Conservation (phyloP, 2,329 filamentous ascomycete genomes). For the Dactylonectria macrodidyma region DNA sequence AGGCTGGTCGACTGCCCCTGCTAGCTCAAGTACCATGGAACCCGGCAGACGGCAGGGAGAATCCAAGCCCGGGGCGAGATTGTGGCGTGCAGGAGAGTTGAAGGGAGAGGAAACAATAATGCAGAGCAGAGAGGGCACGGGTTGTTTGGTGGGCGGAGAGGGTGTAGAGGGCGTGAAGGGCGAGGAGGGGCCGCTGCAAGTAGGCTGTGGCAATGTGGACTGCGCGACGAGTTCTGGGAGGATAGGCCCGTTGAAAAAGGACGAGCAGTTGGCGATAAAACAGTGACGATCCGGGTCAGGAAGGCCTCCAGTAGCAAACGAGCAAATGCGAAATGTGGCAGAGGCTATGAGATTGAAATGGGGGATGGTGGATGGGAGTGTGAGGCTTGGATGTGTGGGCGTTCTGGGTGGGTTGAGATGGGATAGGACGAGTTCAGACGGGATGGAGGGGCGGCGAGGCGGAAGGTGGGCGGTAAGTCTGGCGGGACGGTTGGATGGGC, state of each 20-base stretch:
- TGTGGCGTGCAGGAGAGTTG: constrained; percentile 35
- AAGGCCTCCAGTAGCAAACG: constrained; percentile 39
- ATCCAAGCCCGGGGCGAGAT: constrained; percentile 34
- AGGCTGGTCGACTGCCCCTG: constrained; percentile 42
- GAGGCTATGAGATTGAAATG: constrained; percentile 32
- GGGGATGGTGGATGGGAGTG: constrained; percentile 5
- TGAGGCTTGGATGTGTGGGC: constrained; percentile 26
- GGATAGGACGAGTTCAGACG: constrained; percentile 5
- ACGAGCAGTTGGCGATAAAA: constrained; percentile 1
- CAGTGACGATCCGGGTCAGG: constrained; percentile 10
- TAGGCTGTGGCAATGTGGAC: constrained; percentile 12
- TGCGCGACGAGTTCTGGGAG: constrained; percentile 6
- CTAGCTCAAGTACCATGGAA: constrained; percentile 35
- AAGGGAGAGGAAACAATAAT: constrained; percentile 20
- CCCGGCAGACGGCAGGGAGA: constrained; percentile 34
- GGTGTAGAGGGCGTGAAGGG: background rate
- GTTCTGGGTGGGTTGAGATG: constrained; percentile 36
- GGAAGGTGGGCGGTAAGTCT: constrained; percentile 40
- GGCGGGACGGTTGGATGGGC: constrained; percentile 1
- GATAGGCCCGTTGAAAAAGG: constrained; percentile 19
- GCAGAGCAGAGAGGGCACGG: constrained; percentile 10
- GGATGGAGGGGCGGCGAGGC: constrained; percentile 41
- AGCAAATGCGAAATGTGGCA: constrained; percentile 39
- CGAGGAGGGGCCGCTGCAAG: constrained; percentile 24
- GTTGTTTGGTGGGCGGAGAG: constrained; percentile 13